Base-by-base conservation (phyloP, 2,329 filamentous ascomycete genomes). In the Botrytis paeoniae region DNA sequence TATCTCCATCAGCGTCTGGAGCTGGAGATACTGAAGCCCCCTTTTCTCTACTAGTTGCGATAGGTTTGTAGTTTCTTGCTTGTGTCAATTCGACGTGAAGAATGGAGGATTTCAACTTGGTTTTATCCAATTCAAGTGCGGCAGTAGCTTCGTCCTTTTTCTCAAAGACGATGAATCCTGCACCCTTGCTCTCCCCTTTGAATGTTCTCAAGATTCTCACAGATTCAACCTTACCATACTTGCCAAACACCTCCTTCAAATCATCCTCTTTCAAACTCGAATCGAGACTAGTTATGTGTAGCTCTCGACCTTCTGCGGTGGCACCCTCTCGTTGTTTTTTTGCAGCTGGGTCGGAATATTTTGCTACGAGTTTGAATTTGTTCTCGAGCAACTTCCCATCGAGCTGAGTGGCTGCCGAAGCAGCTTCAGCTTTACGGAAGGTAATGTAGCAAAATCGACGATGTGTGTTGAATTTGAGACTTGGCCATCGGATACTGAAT, bases 381-480 rank as follows among this genome's bases (percentile, higher is more conserved):
- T 89, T 89, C 37, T 91, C 92, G 0, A 97, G 82, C 35, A 90
- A 81, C 73, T 87, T 90, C 39, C 92, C 92, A 79, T 98, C 87
- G 66, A 97, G 87, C 73, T 89, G 84, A 0, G 91, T 91, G 1
- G 95, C 95, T 66, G 88, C 89, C 57, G 89, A 86, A 0, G 94
- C 93, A 70, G 89, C 88, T n/a, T 86, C 86, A 4, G 87, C 82
- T 45, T 89, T 89, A 65, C 90, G 87, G 81, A 98, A 98, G n/a
- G 97, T 93, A 10, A 98, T 87, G 81, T 99, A 99, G 84, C 95
- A 98, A 84, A 99, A 99, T 37, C 96, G 92, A 45, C 96, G 93
- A 78, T 93, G 91, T 2, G 92, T 91, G 79, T 98, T 95, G 82
- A 88, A 94, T 81, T 97, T 97, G 69, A 99, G 88, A 73, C 94